Evolutionary conservation across 169 alveolate genomes (phyloP).

Genomic region (Cryptosporidium parvum): DNA sequence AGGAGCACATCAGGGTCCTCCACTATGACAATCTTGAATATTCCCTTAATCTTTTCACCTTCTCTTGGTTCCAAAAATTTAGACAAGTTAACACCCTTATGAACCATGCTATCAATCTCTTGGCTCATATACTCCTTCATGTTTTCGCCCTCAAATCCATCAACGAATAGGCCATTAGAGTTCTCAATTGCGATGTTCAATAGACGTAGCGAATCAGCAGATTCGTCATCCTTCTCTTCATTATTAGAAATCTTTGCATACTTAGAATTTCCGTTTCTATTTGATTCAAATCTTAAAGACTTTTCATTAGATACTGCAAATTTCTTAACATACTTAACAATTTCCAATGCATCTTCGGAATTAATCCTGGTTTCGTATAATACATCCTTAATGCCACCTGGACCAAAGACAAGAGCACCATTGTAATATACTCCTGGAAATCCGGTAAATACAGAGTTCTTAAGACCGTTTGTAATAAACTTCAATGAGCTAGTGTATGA

Average conservation of each 20-base stretch:
- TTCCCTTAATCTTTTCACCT: conserved; percentile 37
- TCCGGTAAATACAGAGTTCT: conserved; percentile 1
- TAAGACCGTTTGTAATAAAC: conserved; percentile 10
- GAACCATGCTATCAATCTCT: conserved; percentile 43
- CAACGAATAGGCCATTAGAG: conserved; percentile 15
- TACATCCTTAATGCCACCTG: conserved; percentile 45
- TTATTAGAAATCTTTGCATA: conserved; percentile 17
- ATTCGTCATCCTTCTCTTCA: background rate
- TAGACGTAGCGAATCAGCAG: background rate
- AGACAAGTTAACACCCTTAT: conserved; percentile 45
- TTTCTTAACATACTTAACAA: conserved; percentile 11
- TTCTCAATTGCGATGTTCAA: conserved; percentile 46
- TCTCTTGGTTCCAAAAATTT: conserved; percentile 41
- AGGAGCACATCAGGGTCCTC: conserved; percentile 16
- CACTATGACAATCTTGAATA: conserved; percentile 43
- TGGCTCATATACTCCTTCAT: conserved; percentile 17
- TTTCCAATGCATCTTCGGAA: conserved; percentile 11
- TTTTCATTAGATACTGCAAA: conserved; percentile 27
- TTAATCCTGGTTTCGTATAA: conserved; percentile 27
- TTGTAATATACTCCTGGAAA: conserved; percentile 65
- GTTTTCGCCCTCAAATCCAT: conserved; percentile 21
- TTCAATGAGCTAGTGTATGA: conserved; percentile 44
- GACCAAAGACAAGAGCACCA: conserved; percentile 65
- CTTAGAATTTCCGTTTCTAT: conserved; percentile 4
- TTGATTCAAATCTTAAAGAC: conserved; percentile 29